phyloP scores from a whole-genome alignment of 495 filamentous ascomycete species.

The Hypoxylon trugodes region DNA sequence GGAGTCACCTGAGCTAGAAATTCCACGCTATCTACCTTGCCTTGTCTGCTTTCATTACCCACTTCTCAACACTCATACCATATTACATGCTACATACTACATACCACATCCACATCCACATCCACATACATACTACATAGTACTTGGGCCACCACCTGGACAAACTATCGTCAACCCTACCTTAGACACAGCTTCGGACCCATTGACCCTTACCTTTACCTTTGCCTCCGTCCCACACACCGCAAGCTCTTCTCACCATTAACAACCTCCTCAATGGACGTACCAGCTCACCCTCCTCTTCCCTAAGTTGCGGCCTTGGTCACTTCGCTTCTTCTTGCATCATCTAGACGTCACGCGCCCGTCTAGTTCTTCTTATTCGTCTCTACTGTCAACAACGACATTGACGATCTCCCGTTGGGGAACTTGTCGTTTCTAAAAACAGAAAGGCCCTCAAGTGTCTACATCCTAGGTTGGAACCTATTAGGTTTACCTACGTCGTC shows the following conservation, averaged over 20 bases:
- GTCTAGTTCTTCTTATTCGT: background rate
- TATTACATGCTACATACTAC: too few species aligned
- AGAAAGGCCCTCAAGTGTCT: slow-evolving; percentile 7
- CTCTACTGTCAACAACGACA: slow-evolving; percentile 12
- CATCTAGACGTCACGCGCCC: slow-evolving; percentile 20
- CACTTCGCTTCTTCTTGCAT: slow-evolving; percentile 22
- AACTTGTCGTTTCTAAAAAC: slow-evolving; percentile 3
- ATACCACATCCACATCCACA: too few species aligned
- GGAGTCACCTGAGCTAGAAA: slow-evolving; percentile 34
- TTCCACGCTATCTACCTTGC: slow-evolving; percentile 32
- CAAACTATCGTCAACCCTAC: slow-evolving; percentile 32
- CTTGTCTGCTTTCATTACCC: slow-evolving; percentile 22
- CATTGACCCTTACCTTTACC: slow-evolving; percentile 4
- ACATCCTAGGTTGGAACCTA: slow-evolving; percentile 13
- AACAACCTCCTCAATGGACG: slow-evolving; percentile 25
- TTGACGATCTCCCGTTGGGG: slow-evolving; percentile 20
- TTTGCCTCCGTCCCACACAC: slow-evolving; percentile 7
- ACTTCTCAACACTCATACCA: too few species aligned
- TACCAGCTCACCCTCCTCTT: slow-evolving; percentile 9
- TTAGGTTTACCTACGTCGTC: slow-evolving; percentile 11
- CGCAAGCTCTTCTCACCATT: slow-evolving; percentile 5
- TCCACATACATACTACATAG: too few species aligned
- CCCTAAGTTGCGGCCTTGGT: slow-evolving; percentile 17
- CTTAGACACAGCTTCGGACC: slow-evolving; percentile 5
- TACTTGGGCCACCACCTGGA: too few species aligned